Conservation (phyloP, 768 basidiomycete species). For the Mycena metata region DNA sequence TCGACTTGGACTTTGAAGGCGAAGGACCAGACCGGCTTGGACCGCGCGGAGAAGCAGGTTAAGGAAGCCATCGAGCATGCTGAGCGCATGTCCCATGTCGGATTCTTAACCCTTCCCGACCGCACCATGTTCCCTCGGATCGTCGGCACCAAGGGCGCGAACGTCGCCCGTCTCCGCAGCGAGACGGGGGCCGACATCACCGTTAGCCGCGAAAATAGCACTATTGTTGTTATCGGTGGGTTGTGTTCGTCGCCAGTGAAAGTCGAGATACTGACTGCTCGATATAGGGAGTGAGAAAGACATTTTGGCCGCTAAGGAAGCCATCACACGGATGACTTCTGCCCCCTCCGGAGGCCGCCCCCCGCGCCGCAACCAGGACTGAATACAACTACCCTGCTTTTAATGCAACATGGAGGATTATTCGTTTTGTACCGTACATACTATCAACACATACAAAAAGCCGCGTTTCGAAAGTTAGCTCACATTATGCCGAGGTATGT, state of each 20-base stretch:
- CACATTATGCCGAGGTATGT: background rate
- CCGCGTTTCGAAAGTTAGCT: background rate
- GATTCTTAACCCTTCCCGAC: slow-evolving; percentile 87
- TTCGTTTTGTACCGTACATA: slow-evolving; percentile 33
- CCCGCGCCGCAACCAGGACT: slow-evolving; percentile 53
- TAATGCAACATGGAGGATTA: slow-evolving; percentile 26
- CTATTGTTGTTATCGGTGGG: slow-evolving; percentile 89
- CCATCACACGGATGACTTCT: slow-evolving; percentile 73
- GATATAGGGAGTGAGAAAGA: slow-evolving; percentile 74
- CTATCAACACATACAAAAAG: slow-evolving; percentile 13
- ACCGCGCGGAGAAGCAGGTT: slow-evolving; percentile 78
- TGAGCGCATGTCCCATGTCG: slow-evolving; percentile 80
- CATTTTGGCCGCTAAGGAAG: slow-evolving; percentile 80
- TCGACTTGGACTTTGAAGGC: slow-evolving; percentile 89
- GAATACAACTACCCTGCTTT: slow-evolving; percentile 16
- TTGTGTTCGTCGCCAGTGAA: slow-evolving; percentile 23
- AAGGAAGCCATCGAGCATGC: slow-evolving; percentile 81
- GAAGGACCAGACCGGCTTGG: slow-evolving; percentile 81
- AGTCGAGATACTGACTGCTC: slow-evolving; percentile 15
- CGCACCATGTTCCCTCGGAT: slow-evolving; percentile 92
- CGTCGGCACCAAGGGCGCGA: slow-evolving; percentile 92
- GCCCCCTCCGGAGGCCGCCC: slow-evolving; percentile 49
- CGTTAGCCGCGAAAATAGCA: slow-evolving; percentile 89
- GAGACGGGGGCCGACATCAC: slow-evolving; percentile 95
- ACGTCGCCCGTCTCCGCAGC: slow-evolving; percentile 86